Evolutionary conservation across 78 protist genomes (phyloP).

Genomic region (Dictyostelium discoideum): dicty_2.7 NC_007088.5:1675501-1676000

Average conservation of each 20-base stretch:
- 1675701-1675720: constrained; percentile 7
- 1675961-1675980: background rate
- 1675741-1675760: background rate
- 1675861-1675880: background rate
- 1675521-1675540: background rate
- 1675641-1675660: background rate
- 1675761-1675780: constrained; percentile 17
- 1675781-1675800: constrained; percentile 33
- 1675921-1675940: background rate
- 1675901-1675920: background rate
- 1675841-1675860: constrained; percentile 29
- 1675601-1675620: constrained; percentile 9
- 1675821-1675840: constrained; percentile 49
- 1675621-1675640: constrained; percentile 16
- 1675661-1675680: background rate
- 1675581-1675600: constrained; percentile 9
- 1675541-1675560: background rate
- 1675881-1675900: background rate
- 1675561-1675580: background rate
- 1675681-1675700: too few species aligned
- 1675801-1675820: constrained; percentile 43
- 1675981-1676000: background rate
- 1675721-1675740: background rate
- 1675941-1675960: background rate
- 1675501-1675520: background rate